A percentile compares a stretch with the other conserved stretches of the same genome.
Conservation (phyloP, 2,329 filamentous ascomycete species). For the Atkinsonella texensis region DNA sequence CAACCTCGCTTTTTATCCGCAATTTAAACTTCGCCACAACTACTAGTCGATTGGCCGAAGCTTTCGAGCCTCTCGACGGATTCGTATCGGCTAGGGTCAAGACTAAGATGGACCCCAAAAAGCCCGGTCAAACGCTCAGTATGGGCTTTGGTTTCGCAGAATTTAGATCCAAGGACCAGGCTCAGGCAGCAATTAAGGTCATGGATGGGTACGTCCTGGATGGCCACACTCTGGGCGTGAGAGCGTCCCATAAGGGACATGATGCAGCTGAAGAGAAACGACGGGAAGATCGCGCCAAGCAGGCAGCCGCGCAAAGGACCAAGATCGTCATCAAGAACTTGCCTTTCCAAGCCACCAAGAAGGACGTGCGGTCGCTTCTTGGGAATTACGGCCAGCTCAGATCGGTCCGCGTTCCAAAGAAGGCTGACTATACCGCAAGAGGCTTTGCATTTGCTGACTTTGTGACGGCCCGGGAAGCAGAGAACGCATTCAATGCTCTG, state of each 20-base stretch:
- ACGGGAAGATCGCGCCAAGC: conserved; percentile 73
- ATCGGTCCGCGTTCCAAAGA: conserved; percentile 87
- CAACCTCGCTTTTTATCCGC: conserved; percentile 80
- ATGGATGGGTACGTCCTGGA: conserved; percentile 88
- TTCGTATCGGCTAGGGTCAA: conserved; percentile 86
- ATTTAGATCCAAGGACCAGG: conserved; percentile 66
- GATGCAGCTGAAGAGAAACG: conserved; percentile 82
- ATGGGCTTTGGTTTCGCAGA: conserved; percentile 97
- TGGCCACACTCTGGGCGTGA: conserved; percentile 72
- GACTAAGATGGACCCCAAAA: conserved; percentile 87
- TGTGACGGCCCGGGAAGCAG: conserved; percentile 77
- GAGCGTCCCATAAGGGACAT: conserved; percentile 72
- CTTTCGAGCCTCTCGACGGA: conserved; percentile 71
- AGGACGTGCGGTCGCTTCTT: conserved; percentile 78
- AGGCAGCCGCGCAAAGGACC: conserved; percentile 61
- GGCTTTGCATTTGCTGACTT: conserved; percentile 98
- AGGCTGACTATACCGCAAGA: conserved; percentile 77
- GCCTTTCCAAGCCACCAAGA: conserved; percentile 89
- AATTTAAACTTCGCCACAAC: conserved; percentile 91
- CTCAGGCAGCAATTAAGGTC: conserved; percentile 65
- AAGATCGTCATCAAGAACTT: conserved; percentile 98
- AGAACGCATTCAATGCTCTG: conserved; percentile 81
- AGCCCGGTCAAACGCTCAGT: conserved; percentile 73
- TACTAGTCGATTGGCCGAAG: conserved; percentile 59
- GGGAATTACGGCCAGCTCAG: conserved; percentile 84